Evolutionary conservation across 148 eudicot genomes (phyloP), one percentile per base, ranked within the genome.

Genomic region (Spergularia marina): DNA sequence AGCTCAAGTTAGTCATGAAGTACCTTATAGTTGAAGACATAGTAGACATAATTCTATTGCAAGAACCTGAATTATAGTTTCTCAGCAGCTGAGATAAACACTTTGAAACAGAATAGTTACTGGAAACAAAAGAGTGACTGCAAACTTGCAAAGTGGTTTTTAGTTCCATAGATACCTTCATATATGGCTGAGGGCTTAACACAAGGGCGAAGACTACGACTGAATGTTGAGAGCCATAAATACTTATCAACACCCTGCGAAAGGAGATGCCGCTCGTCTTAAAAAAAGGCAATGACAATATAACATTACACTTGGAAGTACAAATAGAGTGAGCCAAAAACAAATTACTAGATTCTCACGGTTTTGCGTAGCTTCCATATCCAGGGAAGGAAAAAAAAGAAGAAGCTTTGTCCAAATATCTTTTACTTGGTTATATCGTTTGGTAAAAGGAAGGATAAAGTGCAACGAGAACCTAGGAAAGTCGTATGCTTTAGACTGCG

Each of bases 171-270:
- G 20, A 44, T 66, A 93, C 98, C 98, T 93, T 83, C 80, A 78
- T 91, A 91, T 78, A 76, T 85, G 66, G 87, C 60, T 47, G 94
- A 86, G 57, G 92, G 94, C 70, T 85, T 75, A 49, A 85, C 85
- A 81, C 98, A 93, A 30, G 85, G 86, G 41, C 66, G 86, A 65
- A 93, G 81, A 71, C 89, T 85, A 77, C 70, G 67, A 76, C 87
- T 83, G 25, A 68, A 75, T 47, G 85, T 85, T 64, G 86, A 65
- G 84, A 58, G 84, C 94, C 88, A 86, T 69, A 87, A 81, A 56
- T 78, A 64, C 72, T 81, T 78, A 67, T 89, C 83, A 54, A 72
- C 36, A 66, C 75, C 67, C 90, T 93, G 86, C 59, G 61, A 57
- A 72, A 74, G 68, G 6, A 68, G 55, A 20, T 65, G 65, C 17